Evolutionary conservation across 108 stramenopile genomes (phyloP), one percentile per base, ranked within the genome.

Genomic region (Nitzschia sp.): DNA sequence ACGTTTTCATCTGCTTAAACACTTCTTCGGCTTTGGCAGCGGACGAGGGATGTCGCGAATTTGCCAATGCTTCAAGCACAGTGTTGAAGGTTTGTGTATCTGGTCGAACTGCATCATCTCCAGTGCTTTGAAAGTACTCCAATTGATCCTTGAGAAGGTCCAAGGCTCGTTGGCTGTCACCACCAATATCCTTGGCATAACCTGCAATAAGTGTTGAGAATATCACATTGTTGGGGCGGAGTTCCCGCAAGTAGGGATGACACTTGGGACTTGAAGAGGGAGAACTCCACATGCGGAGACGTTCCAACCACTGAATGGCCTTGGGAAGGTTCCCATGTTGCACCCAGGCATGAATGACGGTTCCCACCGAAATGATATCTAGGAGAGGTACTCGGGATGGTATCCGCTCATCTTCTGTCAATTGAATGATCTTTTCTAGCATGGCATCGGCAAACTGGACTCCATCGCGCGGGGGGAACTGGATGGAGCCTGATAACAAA

Each of bases 31-130:
- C 77, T 11, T 46, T 51, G 7, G 3, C n/a, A 15, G 65, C 59
- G 3, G 64, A 51, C 0, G 15, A 41, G 0, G 53, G 50, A 51
- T 65, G 38, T 25, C 41, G 21, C 6, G 54, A 62, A 26, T 59
- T 48, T 10, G 75, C 56, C 21, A 57, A 25, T 12, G 67, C 48
- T 1, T 56, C 41, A 21, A 65, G 42, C 15, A 53, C 75, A 8
- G 22, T 37, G 51, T 70, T 66, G 51, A 57, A 71, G 0, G 65
- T 71, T 37, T 71, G 70, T 10, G 80, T 80, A 74, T 76, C 79
- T 7, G 80, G 51, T 14, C 26, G 20, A 9, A 43, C 38, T 12
- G 46, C 54, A n/a, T 21, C 37, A 29, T 67, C 55, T 3, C 66
- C 66, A 3, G 29, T 34, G 12, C 19, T 14, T 41, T 67, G 66